phyloP scores from a whole-genome alignment of 2,329 filamentous ascomycete genomes.

The Chaetothyriales sp. region DNA sequence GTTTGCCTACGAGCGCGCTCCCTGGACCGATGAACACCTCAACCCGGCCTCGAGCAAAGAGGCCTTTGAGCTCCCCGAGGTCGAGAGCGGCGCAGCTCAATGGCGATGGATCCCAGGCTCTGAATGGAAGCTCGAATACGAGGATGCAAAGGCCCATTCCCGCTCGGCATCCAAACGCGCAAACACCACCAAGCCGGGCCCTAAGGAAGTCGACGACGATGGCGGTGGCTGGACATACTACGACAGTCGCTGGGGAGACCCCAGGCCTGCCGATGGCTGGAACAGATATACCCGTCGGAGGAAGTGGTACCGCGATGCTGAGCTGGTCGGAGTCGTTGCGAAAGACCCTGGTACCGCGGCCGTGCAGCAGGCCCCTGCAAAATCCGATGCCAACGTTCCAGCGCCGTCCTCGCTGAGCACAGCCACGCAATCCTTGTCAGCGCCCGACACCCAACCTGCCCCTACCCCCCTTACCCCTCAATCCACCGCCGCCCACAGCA shows the following conservation, averaged over 20 bases:
- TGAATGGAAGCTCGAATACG: slow-evolving; percentile 74
- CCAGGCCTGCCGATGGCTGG: slow-evolving; percentile 82
- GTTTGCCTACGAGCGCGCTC: slow-evolving; percentile 74
- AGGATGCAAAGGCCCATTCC: slow-evolving; percentile 23
- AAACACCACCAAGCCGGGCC: slow-evolving; percentile 20
- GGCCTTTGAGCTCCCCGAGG: slow-evolving; percentile 53
- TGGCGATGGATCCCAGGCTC: slow-evolving; percentile 79
- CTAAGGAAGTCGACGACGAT: slow-evolving; percentile 35
- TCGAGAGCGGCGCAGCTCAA: slow-evolving; percentile 47
- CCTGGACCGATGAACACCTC: slow-evolving; percentile 94
- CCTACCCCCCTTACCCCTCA: not conserved
- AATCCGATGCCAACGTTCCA: not conserved
- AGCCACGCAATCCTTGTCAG: not conserved
- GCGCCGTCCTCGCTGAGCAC: not conserved
- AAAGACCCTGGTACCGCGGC: slow-evolving; percentile 3
- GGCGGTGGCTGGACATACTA: slow-evolving; percentile 92
- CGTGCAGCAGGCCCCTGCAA: not conserved
- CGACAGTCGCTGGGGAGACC: slow-evolving; percentile 95
- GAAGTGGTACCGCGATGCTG: slow-evolving; percentile 94
- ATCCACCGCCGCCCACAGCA: not conserved
- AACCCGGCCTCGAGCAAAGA: slow-evolving; percentile 66
- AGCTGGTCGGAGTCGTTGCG: slow-evolving; percentile 60
- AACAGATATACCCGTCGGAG: slow-evolving; percentile 80
- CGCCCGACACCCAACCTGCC: not conserved
- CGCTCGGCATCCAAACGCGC: slow-evolving; percentile 23